A percentile compares a stretch with the other conserved stretches of the same genome.
These are phyloP conservation scores for Candida pseudofarinosa DNA, from an alignment of 805 yeast genomes.

Conservation along the genomic window DNA sequence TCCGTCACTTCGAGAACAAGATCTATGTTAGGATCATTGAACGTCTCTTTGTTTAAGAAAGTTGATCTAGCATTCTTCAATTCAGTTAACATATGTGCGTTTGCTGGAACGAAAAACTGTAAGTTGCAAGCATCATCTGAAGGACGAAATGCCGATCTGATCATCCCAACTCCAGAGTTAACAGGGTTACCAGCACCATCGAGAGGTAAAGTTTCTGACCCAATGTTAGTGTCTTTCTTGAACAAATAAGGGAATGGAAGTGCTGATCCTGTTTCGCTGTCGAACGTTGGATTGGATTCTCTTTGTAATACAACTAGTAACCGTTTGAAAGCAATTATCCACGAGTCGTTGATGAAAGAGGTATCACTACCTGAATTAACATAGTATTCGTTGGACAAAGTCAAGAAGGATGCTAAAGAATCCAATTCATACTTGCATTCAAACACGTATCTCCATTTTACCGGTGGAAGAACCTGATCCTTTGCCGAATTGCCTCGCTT, in stretches of 20 bases:
- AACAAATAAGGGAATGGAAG: conserved; percentile 56
- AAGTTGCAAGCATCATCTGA: conserved; percentile 82
- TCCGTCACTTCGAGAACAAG: conserved; percentile 21
- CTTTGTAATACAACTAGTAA: conserved; percentile 51
- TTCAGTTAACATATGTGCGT: conserved; percentile 70
- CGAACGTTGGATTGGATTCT: conserved; percentile 61
- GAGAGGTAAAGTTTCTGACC: conserved; percentile 76
- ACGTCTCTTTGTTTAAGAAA: conserved; percentile 14
- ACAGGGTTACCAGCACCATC: conserved; percentile 86
- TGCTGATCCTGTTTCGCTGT: conserved; percentile 44
- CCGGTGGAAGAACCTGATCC: conserved; percentile 66
- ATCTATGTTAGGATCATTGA: conserved; percentile 2
- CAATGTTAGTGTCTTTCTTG: conserved; percentile 68
- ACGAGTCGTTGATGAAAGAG: conserved; percentile 42
- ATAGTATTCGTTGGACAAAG: conserved; percentile 68
- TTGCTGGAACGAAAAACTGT: conserved; percentile 82
- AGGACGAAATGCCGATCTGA: conserved; percentile 84
- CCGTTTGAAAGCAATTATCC: conserved; percentile 58
- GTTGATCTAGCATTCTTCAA: conserved; percentile 32
- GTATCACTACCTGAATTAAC: conserved; percentile 47
- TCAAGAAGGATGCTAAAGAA: conserved; percentile 76
- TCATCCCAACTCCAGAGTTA: conserved; percentile 59
- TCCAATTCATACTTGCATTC: conserved; percentile 91
- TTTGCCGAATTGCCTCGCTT: conserved; percentile 47
- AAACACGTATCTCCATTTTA: conserved; percentile 68